Percentiles rank a stretch among this genome's conserved stretches.
phyloP scores from a whole-genome alignment of 2,329 filamentous ascomycete genomes.

The Diplodia seriata region DNA sequence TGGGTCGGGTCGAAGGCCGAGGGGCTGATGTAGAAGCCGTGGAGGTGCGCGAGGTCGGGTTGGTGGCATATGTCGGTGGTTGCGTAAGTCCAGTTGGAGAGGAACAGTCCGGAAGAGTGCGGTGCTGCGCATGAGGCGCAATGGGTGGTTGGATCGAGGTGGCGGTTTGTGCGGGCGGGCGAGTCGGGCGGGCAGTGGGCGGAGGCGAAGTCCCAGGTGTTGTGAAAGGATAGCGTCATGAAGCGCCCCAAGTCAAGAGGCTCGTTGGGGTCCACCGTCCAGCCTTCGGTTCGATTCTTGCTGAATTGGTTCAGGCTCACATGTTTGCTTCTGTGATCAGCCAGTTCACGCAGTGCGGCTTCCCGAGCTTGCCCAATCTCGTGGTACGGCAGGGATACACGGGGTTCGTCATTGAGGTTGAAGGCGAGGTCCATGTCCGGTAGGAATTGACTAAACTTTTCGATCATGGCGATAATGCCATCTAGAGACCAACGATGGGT shows the following conservation, averaged over 20 bases:
- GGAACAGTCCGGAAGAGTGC: slow-evolving; percentile 71
- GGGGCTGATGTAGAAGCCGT: slow-evolving; percentile 74
- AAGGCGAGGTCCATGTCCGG: slow-evolving; percentile 70
- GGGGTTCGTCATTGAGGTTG: slow-evolving; percentile 67
- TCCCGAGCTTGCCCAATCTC: neutral
- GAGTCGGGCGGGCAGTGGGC: slow-evolving; percentile 59
- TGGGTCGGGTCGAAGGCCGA: slow-evolving; percentile 67
- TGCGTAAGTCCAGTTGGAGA: slow-evolving; percentile 69
- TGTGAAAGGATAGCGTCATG: slow-evolving; percentile 46
- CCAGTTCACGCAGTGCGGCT: no score
- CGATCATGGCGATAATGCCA: slow-evolving; percentile 61
- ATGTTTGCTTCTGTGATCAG: neutral
- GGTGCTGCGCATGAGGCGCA: slow-evolving; percentile 68
- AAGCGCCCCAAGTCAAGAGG: slow-evolving; percentile 37
- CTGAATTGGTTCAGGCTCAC: slow-evolving; percentile 36
- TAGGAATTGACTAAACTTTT: slow-evolving; percentile 60
- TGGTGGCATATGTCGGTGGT: slow-evolving; percentile 73
- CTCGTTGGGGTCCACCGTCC: slow-evolving; percentile 37
- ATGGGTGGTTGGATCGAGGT: slow-evolving; percentile 68
- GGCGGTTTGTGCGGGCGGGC: slow-evolving; percentile 20
- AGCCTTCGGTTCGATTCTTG: slow-evolving; percentile 34
- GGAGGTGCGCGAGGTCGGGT: slow-evolving; percentile 75
- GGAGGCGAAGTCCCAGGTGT: slow-evolving; percentile 52
- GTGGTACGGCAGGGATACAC: slow-evolving; percentile 61
- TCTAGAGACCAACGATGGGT: slow-evolving; percentile 67